Base-by-base conservation (phyloP, 2,329 filamentous ascomycete species). In the Colletotrichum sublineola region DNA sequence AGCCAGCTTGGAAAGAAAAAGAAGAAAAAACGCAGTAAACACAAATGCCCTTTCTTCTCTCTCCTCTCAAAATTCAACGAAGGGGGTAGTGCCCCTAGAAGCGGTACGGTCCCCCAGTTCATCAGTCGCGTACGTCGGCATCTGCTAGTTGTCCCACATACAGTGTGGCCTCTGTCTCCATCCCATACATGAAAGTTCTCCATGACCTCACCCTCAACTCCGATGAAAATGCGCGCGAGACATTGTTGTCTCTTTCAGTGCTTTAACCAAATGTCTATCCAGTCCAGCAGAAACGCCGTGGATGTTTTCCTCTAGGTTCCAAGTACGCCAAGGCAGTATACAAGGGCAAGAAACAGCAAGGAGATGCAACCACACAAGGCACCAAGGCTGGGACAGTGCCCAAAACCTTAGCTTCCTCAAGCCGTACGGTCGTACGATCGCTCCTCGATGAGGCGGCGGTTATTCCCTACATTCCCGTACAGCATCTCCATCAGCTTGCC, bases 401-500 rank as follows among this genome's bases (percentile, higher is more conserved):
- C 18, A 42, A n/a, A 4, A 4, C 46, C 36, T 31, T 5, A 4
- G 24, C 20, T 14, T 36, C 46, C 36, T 52, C 29, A 73, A 9
- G 50, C 50, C 24, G 68, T 73, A 24, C 71, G 67, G 44, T 50
- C 71, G 44, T 73, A 71, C 5, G 68, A 63, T 55, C 71, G 36
- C 57, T 78, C 77, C 18, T 82, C 81, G 71, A 84, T 82, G 71
- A 78, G 75, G 56, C 79, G 77, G 68, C 75, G 77, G 66, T 76
- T 76, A 63, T 79, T 78, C 62, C 72, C 55, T 14, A 80, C 78
- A 38, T 76, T 85, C 2, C 91, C 92, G 80, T 93, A 96, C 2
- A 97, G 82, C 82, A 93, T 90, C 83, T 96, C 92, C 88, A 96
- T 90, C 76, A 96, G 85, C 82, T 94, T 94, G 70, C 90, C 89